Percentiles rank a stretch among this genome's conserved stretches.
Conservation (phyloP, 306 rosid genomes). For the Corylus heterophylla region DNA sequence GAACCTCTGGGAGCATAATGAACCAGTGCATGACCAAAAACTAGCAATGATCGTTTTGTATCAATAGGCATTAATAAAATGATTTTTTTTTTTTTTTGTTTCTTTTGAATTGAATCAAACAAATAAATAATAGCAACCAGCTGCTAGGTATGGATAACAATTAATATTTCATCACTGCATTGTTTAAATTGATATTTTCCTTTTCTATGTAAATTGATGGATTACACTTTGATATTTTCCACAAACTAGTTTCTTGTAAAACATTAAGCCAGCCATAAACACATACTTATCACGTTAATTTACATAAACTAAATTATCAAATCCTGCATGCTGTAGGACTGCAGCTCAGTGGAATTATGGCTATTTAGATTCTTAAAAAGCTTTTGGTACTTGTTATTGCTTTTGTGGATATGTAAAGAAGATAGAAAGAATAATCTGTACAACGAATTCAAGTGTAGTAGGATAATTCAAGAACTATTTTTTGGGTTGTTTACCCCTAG, state of each 20-base stretch:
- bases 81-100: neutral
- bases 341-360: neutral
- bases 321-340: neutral
- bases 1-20: neutral
- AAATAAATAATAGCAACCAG: neutral
- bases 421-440: neutral
- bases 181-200: neutral
- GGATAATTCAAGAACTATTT: neutral
- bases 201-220: no score
- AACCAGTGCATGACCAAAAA: neutral
- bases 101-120: neutral
- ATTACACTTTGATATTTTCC: neutral
- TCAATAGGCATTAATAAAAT: neutral
- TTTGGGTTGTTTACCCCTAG: neutral
- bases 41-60: neutral
- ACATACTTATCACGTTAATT: neutral
- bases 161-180: neutral
- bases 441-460: neutral
- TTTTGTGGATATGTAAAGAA: neutral
- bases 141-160: neutral
- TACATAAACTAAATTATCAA: neutral
- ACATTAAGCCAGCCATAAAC: neutral
- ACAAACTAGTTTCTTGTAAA: neutral
- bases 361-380: neutral
- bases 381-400: neutral